Evolutionary conservation across 169 alveolate species (phyloP).

Genomic region (Sarcocystis neurona): DNA sequence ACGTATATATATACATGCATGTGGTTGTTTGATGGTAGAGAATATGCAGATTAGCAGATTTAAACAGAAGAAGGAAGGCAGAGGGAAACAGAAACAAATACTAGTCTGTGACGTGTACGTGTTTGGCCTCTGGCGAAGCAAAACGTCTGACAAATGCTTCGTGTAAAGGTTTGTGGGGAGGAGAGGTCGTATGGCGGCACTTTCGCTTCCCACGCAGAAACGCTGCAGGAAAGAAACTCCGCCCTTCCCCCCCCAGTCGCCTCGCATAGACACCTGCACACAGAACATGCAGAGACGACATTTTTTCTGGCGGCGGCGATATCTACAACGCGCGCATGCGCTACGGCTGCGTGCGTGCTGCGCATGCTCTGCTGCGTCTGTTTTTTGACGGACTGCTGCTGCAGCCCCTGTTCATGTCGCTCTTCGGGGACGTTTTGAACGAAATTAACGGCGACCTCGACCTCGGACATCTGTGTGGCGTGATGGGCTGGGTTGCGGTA

Average conservation of each 20-base stretch:
- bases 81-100: not conserved
- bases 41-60: not conserved
- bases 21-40: no score
- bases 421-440: not conserved
- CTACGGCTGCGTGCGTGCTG: no score
- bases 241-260: no score
- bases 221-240: no score
- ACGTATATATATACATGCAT: not conserved
- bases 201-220: no score
- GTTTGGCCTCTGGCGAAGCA: not conserved
- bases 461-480: not conserved
- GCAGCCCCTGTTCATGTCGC: conserved; percentile 17
- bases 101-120: not conserved
- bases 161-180: not conserved
- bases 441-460: not conserved
- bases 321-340: no score
- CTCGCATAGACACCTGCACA: no score
- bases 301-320: no score
- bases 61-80: not conserved
- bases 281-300: no score
- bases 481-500: not conserved
- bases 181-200: not conserved
- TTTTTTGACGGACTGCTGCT: not conserved
- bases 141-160: not conserved
- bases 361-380: not conserved